Base-by-base conservation (phyloP, 257 asterid species). In the Solanum clarkiae region DNA sequence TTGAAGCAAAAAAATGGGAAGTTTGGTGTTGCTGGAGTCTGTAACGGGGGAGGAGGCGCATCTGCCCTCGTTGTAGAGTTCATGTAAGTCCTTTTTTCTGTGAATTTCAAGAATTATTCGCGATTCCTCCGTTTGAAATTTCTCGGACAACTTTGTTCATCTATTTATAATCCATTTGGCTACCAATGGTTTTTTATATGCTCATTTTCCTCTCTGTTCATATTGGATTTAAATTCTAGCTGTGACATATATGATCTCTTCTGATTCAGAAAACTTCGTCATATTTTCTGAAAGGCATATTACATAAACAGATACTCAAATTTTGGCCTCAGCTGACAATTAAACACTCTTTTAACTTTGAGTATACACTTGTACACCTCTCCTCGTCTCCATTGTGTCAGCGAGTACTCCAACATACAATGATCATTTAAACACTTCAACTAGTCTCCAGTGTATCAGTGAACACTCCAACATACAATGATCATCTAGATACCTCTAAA, bases 21-120 rank as follows among this genome's bases (percentile, higher is more conserved):
- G 90, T 92, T 90, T 86, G 99, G 99, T 86, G 98, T 91, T 81
- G 99, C 97, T 79, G 95, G 95, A 85, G 77, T 94, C 82, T 96
- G 99, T 94, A 96, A 96, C 60, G 99, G 99, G 32, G 99, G 98
- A 87, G 99, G 99, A 74, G 99, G 99, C 83, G 98, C 99, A 84
- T 96, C 99, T 80, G 93, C 99, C 68, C 87, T 94, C 51, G 98
- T 94, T 86, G 66, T 94, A 32, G 99, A 96, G 91, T 87, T 94
- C 88, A 75, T 88, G 93, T 91, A 91, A 77, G 92, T 70, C 51
- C 49, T 44, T 60, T 53, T 40, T 85, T 91, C 24, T 51, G 85
- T 82, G 85, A 85, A 32, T 53, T 84, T 92, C 90, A 72, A 69
- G 88, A 14, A 82, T 85, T 80, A 59, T 16, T 18, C 5, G 6